phyloP scores from a whole-genome alignment of 768 basidiomycete species.

The Clitopilus passeckerianus region DNA sequence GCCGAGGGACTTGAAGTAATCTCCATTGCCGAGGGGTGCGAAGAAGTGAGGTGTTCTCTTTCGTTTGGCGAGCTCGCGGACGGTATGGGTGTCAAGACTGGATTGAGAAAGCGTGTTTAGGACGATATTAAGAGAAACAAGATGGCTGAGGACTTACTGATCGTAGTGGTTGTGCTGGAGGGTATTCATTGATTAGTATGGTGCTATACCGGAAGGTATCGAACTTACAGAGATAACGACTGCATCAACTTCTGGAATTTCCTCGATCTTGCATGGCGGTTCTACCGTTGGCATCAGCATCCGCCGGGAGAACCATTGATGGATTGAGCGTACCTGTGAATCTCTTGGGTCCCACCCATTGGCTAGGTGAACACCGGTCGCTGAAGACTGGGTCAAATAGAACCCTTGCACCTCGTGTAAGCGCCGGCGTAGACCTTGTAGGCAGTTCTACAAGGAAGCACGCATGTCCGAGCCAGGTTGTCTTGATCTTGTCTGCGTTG shows the following conservation, averaged over 20 bases:
- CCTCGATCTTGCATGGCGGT: slow-evolving; percentile 44
- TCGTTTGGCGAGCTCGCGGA: slow-evolving; percentile 28
- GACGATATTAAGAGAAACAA: not conserved
- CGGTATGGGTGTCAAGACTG: slow-evolving; percentile 42
- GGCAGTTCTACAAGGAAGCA: slow-evolving; percentile 51
- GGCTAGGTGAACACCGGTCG: slow-evolving; percentile 44
- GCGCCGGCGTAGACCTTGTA: slow-evolving; percentile 14
- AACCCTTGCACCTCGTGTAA: slow-evolving; percentile 35
- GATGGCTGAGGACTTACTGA: slow-evolving; percentile 26
- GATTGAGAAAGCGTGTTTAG: not conserved
- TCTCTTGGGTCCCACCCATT: slow-evolving; percentile 40
- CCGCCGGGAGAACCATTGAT: not conserved
- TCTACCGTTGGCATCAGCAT: slow-evolving; percentile 19
- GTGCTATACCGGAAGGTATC: not conserved
- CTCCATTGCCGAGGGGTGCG: slow-evolving; percentile 49
- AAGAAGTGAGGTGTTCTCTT: slow-evolving; percentile 45
- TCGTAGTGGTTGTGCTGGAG: slow-evolving; percentile 48
- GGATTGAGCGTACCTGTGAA: slow-evolving; percentile 35
- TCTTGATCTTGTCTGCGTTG: slow-evolving; percentile 30
- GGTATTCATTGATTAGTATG: not conserved
- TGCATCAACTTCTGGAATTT: slow-evolving; percentile 59
- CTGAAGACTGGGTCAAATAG: slow-evolving; percentile 53
- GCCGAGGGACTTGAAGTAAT: slow-evolving; percentile 33
- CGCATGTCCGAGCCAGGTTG: slow-evolving; percentile 55
- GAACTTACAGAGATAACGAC: slow-evolving; percentile 52